A percentile compares a stretch with the other conserved stretches of the same genome.
phyloP scores from a whole-genome alignment of 805 yeast genomes.

The Ogataea neopini region DNA sequence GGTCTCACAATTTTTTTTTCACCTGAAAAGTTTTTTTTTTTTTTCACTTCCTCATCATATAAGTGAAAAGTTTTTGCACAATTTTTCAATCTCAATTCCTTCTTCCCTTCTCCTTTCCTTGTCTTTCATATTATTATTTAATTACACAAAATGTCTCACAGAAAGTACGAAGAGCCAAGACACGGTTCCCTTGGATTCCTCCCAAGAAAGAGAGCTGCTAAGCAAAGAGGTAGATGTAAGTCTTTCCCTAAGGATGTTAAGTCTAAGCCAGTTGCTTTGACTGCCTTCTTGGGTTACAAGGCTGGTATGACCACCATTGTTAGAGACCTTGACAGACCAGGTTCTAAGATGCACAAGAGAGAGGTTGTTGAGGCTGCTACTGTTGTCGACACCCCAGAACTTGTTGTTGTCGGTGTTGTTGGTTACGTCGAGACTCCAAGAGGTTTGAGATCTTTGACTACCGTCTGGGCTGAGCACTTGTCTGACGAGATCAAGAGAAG shows the following conservation, averaged over 20 bases:
- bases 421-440: slow-evolving; percentile 99
- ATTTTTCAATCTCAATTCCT: not conserved
- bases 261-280: slow-evolving; percentile 96
- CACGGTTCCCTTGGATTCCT: slow-evolving; percentile 99
- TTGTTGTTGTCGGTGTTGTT: slow-evolving; percentile 99
- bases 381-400: slow-evolving; percentile 98
- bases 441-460: slow-evolving; percentile 98
- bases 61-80: slow-evolving; percentile 11
- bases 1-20: slow-evolving; percentile 11
- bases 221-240: slow-evolving; percentile 98
- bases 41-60: not conserved
- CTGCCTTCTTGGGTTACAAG: slow-evolving; percentile 99
- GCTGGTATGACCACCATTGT: slow-evolving; percentile 99
- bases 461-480: slow-evolving; percentile 99
- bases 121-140: slow-evolving; percentile 10
- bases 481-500: slow-evolving; percentile 99
- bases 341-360: slow-evolving; percentile 99
- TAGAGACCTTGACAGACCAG: slow-evolving; percentile 99
- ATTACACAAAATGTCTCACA: slow-evolving; percentile 82
- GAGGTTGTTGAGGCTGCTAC: slow-evolving; percentile 99
- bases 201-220: slow-evolving; percentile 99
- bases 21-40: slow-evolving; percentile 1
- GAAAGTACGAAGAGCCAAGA: slow-evolving; percentile 99
- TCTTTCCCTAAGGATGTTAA: slow-evolving; percentile 99
- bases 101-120: not conserved